phyloP scores from a whole-genome alignment of 225 moss, liverwort and hornwort species.

The Polytrichum formosum region DNA sequence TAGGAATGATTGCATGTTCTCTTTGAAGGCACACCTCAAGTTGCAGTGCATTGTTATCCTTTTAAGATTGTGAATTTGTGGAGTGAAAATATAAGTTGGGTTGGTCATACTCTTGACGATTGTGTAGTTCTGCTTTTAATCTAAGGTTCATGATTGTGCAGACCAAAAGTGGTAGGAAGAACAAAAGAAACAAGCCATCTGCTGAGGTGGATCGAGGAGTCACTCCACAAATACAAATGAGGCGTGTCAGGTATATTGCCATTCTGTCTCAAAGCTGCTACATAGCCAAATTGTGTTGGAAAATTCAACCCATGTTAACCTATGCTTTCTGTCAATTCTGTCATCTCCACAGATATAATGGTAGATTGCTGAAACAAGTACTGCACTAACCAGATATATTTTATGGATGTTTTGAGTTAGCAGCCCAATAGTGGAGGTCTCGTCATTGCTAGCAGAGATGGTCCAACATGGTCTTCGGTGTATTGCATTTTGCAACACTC shows the following conservation, averaged over 20 bases:
- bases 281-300: not conserved
- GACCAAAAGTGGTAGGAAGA: conserved; percentile 42
- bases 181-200: conserved; percentile 42
- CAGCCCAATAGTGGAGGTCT: conserved; percentile 86
- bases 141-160: conserved; percentile 6
- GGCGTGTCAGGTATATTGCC: conserved; percentile 64
- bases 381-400: not conserved
- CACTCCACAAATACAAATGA: conserved; percentile 39
- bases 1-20: not conserved
- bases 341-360: no score
- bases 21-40: no score
- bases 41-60: no score
- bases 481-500: conserved; percentile 84
- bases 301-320: not conserved
- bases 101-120: no score
- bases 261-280: not conserved
- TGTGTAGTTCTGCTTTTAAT: no score
- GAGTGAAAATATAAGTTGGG: no score
- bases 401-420: conserved; percentile 13
- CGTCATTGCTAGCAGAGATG: conserved; percentile 86
- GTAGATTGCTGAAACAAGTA: no score
- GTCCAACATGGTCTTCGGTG: conserved; percentile 89
- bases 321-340: not conserved
- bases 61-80: no score
- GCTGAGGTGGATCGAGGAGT: conserved; percentile 52